A percentile compares a stretch with the other conserved stretches of the same genome.
Evolutionary conservation across 305 asterid species (phyloP).

Genomic region (Rubia tinctorum): DNA sequence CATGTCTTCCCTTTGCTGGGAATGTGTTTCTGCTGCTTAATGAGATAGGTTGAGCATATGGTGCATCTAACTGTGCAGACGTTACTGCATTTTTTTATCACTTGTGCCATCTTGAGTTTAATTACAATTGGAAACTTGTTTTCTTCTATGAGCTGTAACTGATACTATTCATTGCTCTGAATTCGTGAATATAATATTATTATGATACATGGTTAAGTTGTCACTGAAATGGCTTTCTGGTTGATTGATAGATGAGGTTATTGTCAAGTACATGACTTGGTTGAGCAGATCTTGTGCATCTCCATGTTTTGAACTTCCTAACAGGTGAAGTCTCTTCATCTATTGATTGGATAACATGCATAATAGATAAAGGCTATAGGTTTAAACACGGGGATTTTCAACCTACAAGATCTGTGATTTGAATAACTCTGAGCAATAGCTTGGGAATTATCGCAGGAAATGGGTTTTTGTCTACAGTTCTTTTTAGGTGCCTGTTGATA

Average conservation of each 20-base stretch:
- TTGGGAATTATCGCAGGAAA: conserved; percentile 39
- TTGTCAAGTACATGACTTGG: conserved; percentile 75
- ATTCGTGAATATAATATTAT: conserved; percentile 25
- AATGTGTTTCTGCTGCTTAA: conserved; percentile 27
- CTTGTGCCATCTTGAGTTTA: conserved; percentile 14
- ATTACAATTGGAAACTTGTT: conserved; percentile 15
- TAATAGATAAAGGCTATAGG: conserved; percentile 18
- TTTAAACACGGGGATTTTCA: neutral
- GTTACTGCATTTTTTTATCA: conserved; percentile 3
- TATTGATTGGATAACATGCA: conserved; percentile 25
- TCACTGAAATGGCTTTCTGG: conserved; percentile 64
- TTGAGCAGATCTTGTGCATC: conserved; percentile 74
- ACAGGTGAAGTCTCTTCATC: conserved; percentile 58
- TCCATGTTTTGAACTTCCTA: conserved; percentile 41
- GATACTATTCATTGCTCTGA: conserved; percentile 19
- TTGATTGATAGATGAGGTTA: conserved; percentile 80
- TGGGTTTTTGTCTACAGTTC: conserved; percentile 25
- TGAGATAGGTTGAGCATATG: conserved; percentile 18
- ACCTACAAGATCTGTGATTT: conserved; percentile 31
- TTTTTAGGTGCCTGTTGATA: conserved; percentile 24
- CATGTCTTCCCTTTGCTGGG: conserved; percentile 49
- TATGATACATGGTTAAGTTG: conserved; percentile 20
- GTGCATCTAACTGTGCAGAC: conserved; percentile 21
- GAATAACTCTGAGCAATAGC: conserved; percentile 44
- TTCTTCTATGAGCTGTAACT: conserved; percentile 19